These are phyloP conservation scores for Tetradesmus obliquus DNA, from an alignment of 139 green algal species.

Conservation along the genomic window DNA sequence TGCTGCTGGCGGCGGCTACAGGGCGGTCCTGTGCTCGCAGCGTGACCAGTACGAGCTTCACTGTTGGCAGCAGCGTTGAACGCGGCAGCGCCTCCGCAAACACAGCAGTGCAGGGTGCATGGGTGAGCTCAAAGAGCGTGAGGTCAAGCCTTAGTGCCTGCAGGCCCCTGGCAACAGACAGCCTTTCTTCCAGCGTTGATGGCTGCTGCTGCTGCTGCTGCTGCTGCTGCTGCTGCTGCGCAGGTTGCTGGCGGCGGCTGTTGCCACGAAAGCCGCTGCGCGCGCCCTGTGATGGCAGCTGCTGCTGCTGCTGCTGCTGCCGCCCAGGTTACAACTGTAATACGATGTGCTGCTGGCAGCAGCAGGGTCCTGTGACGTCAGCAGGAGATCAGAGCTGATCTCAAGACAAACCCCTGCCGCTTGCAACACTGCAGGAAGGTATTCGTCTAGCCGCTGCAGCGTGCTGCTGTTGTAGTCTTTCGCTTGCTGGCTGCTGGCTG, in stretches of 20 bases:
- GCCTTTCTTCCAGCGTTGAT: neutral
- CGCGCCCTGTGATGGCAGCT: neutral
- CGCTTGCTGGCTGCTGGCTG: no score
- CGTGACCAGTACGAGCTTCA: neutral
- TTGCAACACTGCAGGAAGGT: no score
- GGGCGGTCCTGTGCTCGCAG: neutral
- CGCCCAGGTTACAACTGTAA: neutral
- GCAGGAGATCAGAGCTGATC: no score
- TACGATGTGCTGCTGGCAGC: neutral
- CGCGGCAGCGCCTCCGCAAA: neutral
- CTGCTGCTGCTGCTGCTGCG: neutral
- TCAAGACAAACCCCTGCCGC: no score
- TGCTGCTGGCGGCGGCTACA: neutral
- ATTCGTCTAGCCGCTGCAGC: no score
- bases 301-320: neutral
- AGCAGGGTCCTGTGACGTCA: neutral
- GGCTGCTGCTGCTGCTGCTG: neutral
- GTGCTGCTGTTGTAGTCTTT: neutral
- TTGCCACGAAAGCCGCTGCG: neutral
- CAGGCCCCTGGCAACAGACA: neutral
- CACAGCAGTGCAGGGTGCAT: neutral
- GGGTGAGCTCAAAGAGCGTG: neutral
- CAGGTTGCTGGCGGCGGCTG: neutral
- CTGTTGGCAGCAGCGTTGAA: neutral
- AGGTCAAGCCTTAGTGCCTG: neutral